Base-by-base conservation (phyloP, 805 yeast species). In the Cyberlindnera galapagoensis region DNA sequence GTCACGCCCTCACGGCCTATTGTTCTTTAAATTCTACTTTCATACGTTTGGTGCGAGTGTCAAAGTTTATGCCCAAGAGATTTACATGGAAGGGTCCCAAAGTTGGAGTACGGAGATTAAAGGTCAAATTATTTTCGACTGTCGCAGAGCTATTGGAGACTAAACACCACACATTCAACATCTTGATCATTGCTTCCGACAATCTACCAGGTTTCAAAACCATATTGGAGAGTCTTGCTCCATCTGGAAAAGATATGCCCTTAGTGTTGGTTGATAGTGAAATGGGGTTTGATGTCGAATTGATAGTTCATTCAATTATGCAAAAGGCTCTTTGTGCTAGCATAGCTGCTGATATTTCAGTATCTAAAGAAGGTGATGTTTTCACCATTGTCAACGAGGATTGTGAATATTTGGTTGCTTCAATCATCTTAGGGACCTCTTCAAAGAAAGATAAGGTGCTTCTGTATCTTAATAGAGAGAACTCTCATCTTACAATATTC, bases 241-340 rank as follows among this genome's bases (percentile, higher is more conserved):
- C 12, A 1, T 31, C 28, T 14, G 19, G 27, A 3, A 18, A 24
- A 1, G 9, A 18, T 10, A 26, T 28, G 3, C 26, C 48, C 2
- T 21, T 39, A 21, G 26, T 44, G 8, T 14, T 43, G 6, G 35
- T 43, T 21, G 51, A 47, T 21, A 38, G 39, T 13, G 31, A 28
- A 21, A 28, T 22, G 20, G n/a, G n/a, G n/a, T n/a, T n/a, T n/a
- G n/a, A 6, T 19, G 28, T 28, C 12, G 24, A 24, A 11, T 17
- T 15, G 12, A 11, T 12, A 2, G 12, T 33, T n/a, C n/a, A n/a
- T n/a, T n/a, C n/a, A n/a, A n/a, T n/a, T n/a, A n/a, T n/a, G n/a
- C n/a, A n/a, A n/a, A n/a, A n/a, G n/a, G n/a, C n/a, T n/a, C n/a
- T n/a, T n/a, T n/a, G n/a, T n/a, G n/a, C n/a, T n/a, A n/a, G n/a